Conservation (phyloP, 495 filamentous ascomycete species). For the Penicillium atrosanguineum region DNA sequence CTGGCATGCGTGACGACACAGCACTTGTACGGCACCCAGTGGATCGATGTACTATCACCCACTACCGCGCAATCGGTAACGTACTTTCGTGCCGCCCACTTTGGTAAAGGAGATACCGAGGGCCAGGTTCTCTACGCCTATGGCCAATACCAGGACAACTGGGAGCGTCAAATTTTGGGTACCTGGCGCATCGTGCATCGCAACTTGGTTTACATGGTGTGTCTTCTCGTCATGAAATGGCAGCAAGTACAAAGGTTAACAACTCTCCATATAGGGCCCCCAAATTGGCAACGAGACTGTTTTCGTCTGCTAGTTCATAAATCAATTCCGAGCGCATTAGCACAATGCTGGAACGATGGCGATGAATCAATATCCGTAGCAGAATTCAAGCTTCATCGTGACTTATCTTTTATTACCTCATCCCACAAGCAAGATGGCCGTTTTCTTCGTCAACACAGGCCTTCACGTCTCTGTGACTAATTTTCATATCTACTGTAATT, state of each 20-base stretch:
- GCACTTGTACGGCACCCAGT: too few relatives aligned
- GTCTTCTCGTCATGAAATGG: neutral
- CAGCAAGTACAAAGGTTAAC: neutral
- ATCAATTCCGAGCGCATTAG: too few relatives aligned
- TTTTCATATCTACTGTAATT: too few relatives aligned
- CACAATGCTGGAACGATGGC: too few relatives aligned
- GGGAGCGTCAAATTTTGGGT: conserved; percentile 13
- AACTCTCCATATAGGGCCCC: neutral
- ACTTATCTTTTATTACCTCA: too few relatives aligned
- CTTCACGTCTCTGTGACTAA: too few relatives aligned
- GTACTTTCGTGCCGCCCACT: conserved; percentile 30
- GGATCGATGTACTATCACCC: too few relatives aligned
- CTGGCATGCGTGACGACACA: too few relatives aligned
- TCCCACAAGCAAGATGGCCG: too few relatives aligned
- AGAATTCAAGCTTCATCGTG: too few relatives aligned
- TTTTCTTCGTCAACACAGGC: too few relatives aligned
- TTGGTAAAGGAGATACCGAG: conserved; percentile 20
- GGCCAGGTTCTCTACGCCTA: conserved; percentile 27
- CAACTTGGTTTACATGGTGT: conserved; percentile 37
- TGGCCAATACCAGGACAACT: conserved; percentile 34
- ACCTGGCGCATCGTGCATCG: conserved; percentile 22
- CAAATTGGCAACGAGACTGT: neutral
- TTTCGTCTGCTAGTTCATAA: neutral
- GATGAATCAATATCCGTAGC: too few relatives aligned
- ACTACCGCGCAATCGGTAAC: conserved; percentile 18